These are phyloP conservation scores for Sugiyamaella paludigena DNA, from an alignment of 1,139 yeast genomes.

Conservation along the genomic window DNA sequence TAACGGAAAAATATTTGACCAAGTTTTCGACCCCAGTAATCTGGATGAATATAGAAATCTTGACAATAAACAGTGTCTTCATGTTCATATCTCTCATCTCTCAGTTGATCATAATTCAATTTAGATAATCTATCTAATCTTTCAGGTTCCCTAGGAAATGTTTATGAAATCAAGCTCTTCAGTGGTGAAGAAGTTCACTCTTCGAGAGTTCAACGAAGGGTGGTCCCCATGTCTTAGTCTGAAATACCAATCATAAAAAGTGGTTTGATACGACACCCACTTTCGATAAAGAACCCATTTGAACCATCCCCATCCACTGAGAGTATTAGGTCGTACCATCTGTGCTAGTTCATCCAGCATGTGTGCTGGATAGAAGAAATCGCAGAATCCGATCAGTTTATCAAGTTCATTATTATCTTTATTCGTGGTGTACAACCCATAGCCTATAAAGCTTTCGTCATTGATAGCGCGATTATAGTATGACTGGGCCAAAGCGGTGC, in stretches of 20 bases:
- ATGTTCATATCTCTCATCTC: slow-evolving; percentile 1
- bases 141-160: slow-evolving; percentile 1
- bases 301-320: slow-evolving; percentile 9
- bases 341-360: neutral
- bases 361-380: slow-evolving; percentile 4
- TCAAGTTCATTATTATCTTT: neutral
- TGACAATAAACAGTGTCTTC: slow-evolving; percentile 3
- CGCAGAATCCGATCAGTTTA: slow-evolving; percentile 8
- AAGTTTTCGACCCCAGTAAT: slow-evolving; percentile 12
- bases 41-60: slow-evolving; percentile 12
- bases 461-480: neutral
- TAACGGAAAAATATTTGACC: slow-evolving; percentile 3
- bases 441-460: neutral
- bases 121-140: slow-evolving; percentile 5
- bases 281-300: slow-evolving; percentile 3
- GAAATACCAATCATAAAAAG: neutral
- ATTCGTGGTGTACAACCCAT: slow-evolving; percentile 4
- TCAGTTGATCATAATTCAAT: slow-evolving; percentile 5
- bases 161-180: neutral
- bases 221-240: slow-evolving; percentile 3
- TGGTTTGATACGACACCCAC: neutral
- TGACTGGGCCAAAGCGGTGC: neutral
- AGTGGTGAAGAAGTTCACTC: neutral
- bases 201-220: slow-evolving; percentile 1
- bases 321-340: slow-evolving; percentile 3